Base-by-base conservation (phyloP, 2,329 filamentous ascomycete species). In the Calonectria crousiana region DNA sequence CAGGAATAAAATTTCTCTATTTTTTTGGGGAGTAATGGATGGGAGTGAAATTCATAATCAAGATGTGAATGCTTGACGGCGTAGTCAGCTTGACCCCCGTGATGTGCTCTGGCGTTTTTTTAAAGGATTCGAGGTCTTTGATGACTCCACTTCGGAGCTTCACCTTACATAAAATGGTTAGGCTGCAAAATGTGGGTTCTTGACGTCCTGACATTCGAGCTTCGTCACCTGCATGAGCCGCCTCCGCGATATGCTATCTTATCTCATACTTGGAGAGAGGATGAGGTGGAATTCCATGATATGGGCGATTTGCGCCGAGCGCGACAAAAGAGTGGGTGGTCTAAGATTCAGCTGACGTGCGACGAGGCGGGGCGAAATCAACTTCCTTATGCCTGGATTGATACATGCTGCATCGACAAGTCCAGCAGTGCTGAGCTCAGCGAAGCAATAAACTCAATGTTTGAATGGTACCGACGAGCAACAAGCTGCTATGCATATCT, bases 371-470 rank as follows among this genome's bases (percentile, higher is more conserved):
- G 26, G 69, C 28, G 23, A n/a, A 36, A 47, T 8, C 26, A 28
- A 16, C 18, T 68, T n/a, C 28, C 65, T 4, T 74, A 73, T 20
- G 69, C 69, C 11, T 77, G 76, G 76, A 47, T 77, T 4, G 76
- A 77, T 18, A 67, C 70, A 14, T 74, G 73, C 53, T 77, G 76
- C 60, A 77, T 77, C 58, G 74, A 77, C 70, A 77, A 77, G 68
- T 66, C 68, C 16, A 73, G 70, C 32, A 75, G 72, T n/a, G 72
- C 76, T n/a, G 76, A 77, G 47, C 70, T 76, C 8, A 65, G 62
- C 20, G 75, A 77, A 69, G 73, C 75, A n/a, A 77, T 77, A 66
- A 76, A 77, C 34, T 74, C 72, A 26, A 77, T 77, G 76, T 76
- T 68, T 49, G 30, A 66, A 20, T 77, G 72, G 74, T 77, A 77